Base-by-base conservation (phyloP, 805 yeast species). In the Barnettozyma sp. region DNA sequence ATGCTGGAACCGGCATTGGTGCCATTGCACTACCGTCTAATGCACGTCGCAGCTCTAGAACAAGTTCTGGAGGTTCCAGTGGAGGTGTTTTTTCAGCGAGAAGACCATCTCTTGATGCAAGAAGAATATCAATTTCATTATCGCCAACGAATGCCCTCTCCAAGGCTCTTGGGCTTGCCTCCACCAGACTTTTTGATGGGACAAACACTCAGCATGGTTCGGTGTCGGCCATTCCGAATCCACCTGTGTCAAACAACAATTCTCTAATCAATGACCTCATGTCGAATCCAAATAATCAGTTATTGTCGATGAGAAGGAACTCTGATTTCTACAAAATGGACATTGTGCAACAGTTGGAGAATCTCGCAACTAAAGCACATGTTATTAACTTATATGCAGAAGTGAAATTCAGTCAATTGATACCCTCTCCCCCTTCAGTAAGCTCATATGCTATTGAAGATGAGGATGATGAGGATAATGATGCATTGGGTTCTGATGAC, bases 321-420 rank as follows among this genome's bases (percentile, higher is more conserved):
- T 26, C 38, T 4, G 33, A 34, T 6, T 18, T 23, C n/a, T 22
- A 29, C 15, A 45, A 45, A 17, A 15, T 56, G 48, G 56, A 58
- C 40, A 64, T 72, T 15, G 56, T 70, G 6, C 46, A 52, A 19
- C 65, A 68, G 37, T 63, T 88, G 40, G 95, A 87, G 55, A 66
- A 76, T 1, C 62, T 86, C 30, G 86, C 95, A 3, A 86, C 96
- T 1, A 87, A 86, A 62, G 86, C 95, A 0, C 92, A 87, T 53
- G 95, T 94, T 0, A 78, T 92, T 15, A 77, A 79, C 44, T 66
- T 86, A 22, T 87, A 81, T 63, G 97, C 97, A 0, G 95, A 87
- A 46, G 87, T 86, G 19, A 92, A 92, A 58, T 85, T 80, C 50
- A 70, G 81, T 27, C 97, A 90, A 61, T 65, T 88, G 47, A 73